Percentiles rank a stretch among this genome's conserved stretches.
These are phyloP conservation scores for Aureobasidium melanogenum DNA, from an alignment of 2,329 filamentous ascomycete genomes.

Conservation along the genomic window DNA sequence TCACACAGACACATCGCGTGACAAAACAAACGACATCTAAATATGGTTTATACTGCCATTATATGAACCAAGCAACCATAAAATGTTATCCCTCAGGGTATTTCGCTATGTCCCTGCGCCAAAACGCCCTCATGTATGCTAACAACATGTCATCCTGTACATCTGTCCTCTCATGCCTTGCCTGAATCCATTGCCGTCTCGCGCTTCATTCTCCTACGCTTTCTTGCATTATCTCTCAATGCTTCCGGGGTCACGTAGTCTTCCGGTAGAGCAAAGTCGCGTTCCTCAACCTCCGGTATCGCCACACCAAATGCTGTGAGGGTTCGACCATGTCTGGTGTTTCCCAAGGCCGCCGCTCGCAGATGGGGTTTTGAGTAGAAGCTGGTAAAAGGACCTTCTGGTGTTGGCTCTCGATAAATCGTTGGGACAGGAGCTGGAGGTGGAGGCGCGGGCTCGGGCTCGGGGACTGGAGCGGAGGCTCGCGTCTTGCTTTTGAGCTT, in stretches of 20 bases:
- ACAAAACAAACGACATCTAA: neutral
- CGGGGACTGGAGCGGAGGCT: neutral
- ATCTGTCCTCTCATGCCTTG: conserved; percentile 11
- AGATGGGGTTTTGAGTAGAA: conserved; percentile 78
- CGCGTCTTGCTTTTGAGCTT: conserved; percentile 28
- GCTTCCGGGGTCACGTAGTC: conserved; percentile 46
- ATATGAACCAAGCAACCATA: neutral
- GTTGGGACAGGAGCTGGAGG: conserved; percentile 24
- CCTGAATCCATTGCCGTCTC: conserved; percentile 31
- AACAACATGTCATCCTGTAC: conserved; percentile 4
- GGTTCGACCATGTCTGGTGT: conserved; percentile 59
- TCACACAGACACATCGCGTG: neutral
- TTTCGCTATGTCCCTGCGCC: neutral
- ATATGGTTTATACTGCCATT: neutral
- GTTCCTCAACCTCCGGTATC: conserved; percentile 61
- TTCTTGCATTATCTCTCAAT: conserved; percentile 50
- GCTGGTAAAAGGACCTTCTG: conserved; percentile 63
- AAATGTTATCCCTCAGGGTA: conserved; percentile 6
- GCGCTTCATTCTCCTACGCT: conserved; percentile 52
- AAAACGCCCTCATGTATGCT: conserved; percentile 6
- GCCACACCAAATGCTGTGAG: conserved; percentile 73
- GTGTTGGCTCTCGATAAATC: conserved; percentile 22
- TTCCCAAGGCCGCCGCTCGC: conserved; percentile 69
- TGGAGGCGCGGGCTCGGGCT: conserved; percentile 20
- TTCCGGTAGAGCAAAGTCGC: conserved; percentile 66